These are phyloP conservation scores for Carex littledalei DNA, from an alignment of 176 grass and related monocot genomes.

Conservation along the genomic window DNA sequence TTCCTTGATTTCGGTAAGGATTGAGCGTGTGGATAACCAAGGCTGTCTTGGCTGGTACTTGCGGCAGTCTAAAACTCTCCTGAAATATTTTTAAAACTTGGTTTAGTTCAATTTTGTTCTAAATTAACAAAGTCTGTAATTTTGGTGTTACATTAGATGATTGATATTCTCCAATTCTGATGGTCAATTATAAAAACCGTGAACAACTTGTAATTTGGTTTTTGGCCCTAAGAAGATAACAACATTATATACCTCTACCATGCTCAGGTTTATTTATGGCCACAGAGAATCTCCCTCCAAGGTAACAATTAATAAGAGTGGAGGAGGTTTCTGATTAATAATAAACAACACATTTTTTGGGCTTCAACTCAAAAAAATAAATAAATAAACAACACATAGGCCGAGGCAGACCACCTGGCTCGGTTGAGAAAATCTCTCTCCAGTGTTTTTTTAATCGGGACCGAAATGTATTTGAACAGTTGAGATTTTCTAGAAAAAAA, in stretches of 20 bases:
- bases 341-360: too few relatives aligned
- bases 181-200: not conserved
- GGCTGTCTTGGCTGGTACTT: slow-evolving; percentile 87
- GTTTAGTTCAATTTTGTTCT: not conserved
- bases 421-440: too few relatives aligned
- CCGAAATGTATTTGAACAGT: too few relatives aligned
- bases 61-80: slow-evolving; percentile 84
- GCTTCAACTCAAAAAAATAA: not conserved
- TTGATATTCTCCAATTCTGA: not conserved
- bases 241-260: slow-evolving; percentile 56
- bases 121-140: not conserved
- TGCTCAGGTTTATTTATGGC: slow-evolving; percentile 52
- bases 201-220: not conserved
- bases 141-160: not conserved
- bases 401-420: not conserved
- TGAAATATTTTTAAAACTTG: slow-evolving; percentile 12
- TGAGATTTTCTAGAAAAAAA: too few relatives aligned
- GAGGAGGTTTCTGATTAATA: slow-evolving; percentile 71
- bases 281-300: slow-evolving; percentile 88
- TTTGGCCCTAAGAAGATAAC: not conserved
- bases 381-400: slow-evolving; percentile 93
- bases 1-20: too few relatives aligned
- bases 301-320: slow-evolving; percentile 47
- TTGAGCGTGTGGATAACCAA: slow-evolving; percentile 58
- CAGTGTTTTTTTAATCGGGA: too few relatives aligned